These are phyloP conservation scores for Cytospora piceicola DNA, from an alignment of 2,329 filamentous ascomycete species.

Conservation along the genomic window DNA sequence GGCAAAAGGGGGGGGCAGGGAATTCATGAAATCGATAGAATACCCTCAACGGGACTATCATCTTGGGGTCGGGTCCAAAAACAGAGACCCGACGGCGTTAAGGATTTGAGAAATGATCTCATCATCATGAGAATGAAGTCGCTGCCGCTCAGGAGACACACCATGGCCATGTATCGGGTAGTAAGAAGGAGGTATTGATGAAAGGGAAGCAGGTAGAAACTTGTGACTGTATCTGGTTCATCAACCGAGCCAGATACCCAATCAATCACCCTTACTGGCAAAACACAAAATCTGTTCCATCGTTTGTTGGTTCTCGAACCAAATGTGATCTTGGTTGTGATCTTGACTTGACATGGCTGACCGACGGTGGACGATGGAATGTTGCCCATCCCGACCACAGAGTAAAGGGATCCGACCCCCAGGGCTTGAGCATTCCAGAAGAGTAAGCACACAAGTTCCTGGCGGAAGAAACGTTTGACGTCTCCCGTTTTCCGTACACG, in stretches of 20 bases:
- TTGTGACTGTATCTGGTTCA: neutral
- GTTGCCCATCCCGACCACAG: no score
- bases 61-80: conserved; percentile 25
- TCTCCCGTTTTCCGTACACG: no score
- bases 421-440: neutral
- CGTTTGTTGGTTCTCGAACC: neutral
- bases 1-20: conserved; percentile 23
- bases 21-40: conserved; percentile 24
- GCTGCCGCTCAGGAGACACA: neutral
- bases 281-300: neutral
- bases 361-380: neutral
- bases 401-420: no score
- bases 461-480: no score
- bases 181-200: conserved; percentile 4
- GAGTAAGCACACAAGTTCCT: no score
- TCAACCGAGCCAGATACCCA: conserved; percentile 1
- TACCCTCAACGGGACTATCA: conserved; percentile 32
- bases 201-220: neutral
- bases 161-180: neutral
- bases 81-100: conserved; percentile 26
- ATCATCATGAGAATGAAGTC: conserved; percentile 9
- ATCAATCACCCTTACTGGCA: conserved; percentile 2
- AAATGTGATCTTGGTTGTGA: neutral
- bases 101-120: conserved; percentile 17
- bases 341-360: neutral